Evolutionary conservation across 495 filamentous ascomycete species (phyloP).

Genomic region (Eremomyces bilateralis): DNA sequence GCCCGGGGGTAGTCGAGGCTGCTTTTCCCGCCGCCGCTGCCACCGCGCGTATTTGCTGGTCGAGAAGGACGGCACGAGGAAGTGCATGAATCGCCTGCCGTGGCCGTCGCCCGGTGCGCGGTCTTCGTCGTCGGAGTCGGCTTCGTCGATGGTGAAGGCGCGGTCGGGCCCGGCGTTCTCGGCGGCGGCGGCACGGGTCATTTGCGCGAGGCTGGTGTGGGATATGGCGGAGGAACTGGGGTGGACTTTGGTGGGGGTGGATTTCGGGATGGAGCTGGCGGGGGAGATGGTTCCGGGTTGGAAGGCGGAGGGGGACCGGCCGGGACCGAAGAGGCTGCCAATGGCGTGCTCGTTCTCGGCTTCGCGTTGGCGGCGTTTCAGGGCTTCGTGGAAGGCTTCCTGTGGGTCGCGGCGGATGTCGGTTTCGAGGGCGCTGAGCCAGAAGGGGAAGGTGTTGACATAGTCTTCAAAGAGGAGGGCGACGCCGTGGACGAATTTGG

Average conservation of each 20-base stretch:
- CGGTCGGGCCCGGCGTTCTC: constrained; percentile 10
- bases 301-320: constrained; percentile 19
- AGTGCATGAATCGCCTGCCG: constrained; percentile 13
- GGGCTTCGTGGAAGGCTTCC: constrained; percentile 75
- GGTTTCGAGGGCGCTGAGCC: constrained; percentile 70
- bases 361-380: constrained; percentile 52
- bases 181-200: constrained; percentile 4
- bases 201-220: constrained; percentile 2
- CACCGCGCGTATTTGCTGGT: constrained; percentile 44
- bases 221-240: not conserved
- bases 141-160: constrained; percentile 16
- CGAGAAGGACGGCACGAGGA: constrained; percentile 51
- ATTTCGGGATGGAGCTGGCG: constrained; percentile 10
- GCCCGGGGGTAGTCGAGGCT: constrained; percentile 47
- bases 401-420: constrained; percentile 89
- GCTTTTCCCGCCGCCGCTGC: constrained; percentile 17
- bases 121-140: constrained; percentile 24
- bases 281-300: constrained; percentile 8
- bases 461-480: constrained; percentile 83
- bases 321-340: constrained; percentile 49
- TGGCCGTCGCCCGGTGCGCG: constrained; percentile 9
- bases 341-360: constrained; percentile 77
- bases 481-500: constrained; percentile 88
- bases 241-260: not conserved
- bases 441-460: constrained; percentile 91